Evolutionary conservation across 495 filamentous ascomycete genomes (phyloP).

Genomic region (Talaromyces adpressus): DNA sequence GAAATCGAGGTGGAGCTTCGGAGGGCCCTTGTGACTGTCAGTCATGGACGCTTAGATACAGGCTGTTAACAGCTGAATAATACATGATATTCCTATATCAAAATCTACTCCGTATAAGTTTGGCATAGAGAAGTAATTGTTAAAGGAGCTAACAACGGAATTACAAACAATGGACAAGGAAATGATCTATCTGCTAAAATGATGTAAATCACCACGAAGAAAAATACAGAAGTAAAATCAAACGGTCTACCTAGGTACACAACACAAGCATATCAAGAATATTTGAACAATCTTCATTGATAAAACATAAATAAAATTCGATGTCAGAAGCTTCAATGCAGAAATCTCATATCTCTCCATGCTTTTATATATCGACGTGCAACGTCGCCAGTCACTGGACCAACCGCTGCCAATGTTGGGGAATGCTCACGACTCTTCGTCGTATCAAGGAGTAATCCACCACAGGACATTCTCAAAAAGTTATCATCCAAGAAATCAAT

Average conservation of each 20-base stretch:
- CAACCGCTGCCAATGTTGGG: conserved; percentile 19
- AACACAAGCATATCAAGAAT: neutral
- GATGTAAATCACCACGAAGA: too few species aligned
- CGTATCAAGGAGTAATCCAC: conserved; percentile 40
- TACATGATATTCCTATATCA: too few species aligned
- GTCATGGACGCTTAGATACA: too few species aligned
- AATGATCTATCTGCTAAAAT: too few species aligned
- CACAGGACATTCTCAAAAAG: conserved; percentile 47
- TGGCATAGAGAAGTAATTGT: too few species aligned
- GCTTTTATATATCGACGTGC: conserved; percentile 29
- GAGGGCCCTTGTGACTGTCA: too few species aligned
- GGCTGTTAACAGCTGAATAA: too few species aligned
- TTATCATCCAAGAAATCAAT: conserved; percentile 44
- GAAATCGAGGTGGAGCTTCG: too few species aligned
- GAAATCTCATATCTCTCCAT: conserved; percentile 33
- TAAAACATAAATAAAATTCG: neutral
- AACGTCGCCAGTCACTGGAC: conserved; percentile 31
- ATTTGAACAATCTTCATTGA: neutral
- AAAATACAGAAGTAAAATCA: too few species aligned
- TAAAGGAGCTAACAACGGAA: too few species aligned
- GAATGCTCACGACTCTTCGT: conserved; percentile 36
- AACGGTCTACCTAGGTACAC: neutral
- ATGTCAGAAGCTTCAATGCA: conserved; percentile 5
- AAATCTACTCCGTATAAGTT: too few species aligned
- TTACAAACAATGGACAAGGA: too few species aligned